Evolutionary conservation across 2,329 filamentous ascomycete genomes (phyloP).

Genomic region (Myriosclerotinia duriaeana): DNA sequence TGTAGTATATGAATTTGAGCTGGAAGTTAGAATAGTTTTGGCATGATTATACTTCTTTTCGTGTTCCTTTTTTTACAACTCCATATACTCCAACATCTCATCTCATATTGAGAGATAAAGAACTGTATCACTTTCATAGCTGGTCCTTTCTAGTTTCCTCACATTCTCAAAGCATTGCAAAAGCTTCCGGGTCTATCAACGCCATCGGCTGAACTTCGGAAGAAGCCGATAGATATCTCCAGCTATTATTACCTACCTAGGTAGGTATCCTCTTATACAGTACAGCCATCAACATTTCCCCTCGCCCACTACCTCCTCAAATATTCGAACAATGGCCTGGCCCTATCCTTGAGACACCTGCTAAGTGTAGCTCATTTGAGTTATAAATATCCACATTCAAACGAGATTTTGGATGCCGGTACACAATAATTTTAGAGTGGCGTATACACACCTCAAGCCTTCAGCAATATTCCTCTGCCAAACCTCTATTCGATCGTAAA

Average conservation of each 20-base stretch:
- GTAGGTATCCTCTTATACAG: not conserved
- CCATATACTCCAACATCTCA: not conserved
- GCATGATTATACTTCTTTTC: not conserved
- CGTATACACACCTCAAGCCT: not conserved
- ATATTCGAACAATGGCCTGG: constrained; percentile 36
- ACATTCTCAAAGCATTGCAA: not conserved
- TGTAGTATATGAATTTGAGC: not conserved
- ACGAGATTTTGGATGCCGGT: not conserved
- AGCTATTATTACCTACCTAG: too few relatives aligned
- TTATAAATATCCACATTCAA: constrained; percentile 2
- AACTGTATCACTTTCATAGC: not conserved
- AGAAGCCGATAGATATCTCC: not conserved
- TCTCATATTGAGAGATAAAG: not conserved
- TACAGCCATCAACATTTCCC: not conserved
- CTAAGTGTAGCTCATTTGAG: constrained; percentile 11
- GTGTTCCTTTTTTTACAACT: too few relatives aligned
- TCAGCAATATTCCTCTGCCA: not conserved
- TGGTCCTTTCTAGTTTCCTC: not conserved
- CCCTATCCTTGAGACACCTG: constrained; percentile 37
- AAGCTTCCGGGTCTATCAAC: not conserved
- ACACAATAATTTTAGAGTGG: not conserved
- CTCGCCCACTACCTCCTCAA: not conserved
- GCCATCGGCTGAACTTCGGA: constrained; percentile 16
- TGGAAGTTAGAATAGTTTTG: not conserved
- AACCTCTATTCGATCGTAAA: not conserved